Base-by-base conservation (phyloP, 2,329 filamentous ascomycete species). In the Sclerotinia minor region DNA sequence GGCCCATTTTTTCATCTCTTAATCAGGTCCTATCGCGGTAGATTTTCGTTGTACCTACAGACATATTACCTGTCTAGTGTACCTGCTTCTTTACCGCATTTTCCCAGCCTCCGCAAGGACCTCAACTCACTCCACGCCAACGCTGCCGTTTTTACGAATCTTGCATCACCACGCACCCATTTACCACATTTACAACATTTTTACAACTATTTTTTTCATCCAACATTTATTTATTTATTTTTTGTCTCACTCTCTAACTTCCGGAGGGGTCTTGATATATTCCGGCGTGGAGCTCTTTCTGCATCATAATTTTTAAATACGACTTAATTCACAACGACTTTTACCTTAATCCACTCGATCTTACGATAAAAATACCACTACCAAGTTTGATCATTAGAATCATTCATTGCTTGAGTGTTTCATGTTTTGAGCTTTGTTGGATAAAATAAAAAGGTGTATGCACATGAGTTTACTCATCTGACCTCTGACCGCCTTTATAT, bases 21-120 rank as follows among this genome's bases (percentile, higher is more conserved):
- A 55, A 38, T 55, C 29, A 13, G 35, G 35, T 55, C 53, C 53
- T 38, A 55, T 55, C 53, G 53, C 53, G 52, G 52, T 19, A 35
- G 52, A 54, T 54, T 54, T 54, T 54, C 52, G 52, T 54, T 35
- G 50, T 21, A 53, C 50, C 50, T 32, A 53, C 50, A 54, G 52
- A 54, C 38, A 41, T 55, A 35, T n/a, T 55, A 55, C 19, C 35
- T 35, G 29, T 55, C 53, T 32, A 55, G 53, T 55, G 53, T 55
- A 35, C 38, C 38, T 65, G 38, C 50, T 55, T 55, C 63, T 55
- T 65, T 65, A 65, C 63, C 63, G 63, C 63, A 47, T 65, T 65
- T 65, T 65, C 54, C 54, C 47, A 63, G 45, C 61, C 35, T 45
- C 35, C 45, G 32, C 38, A 15, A 41, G 38, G 38, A 41, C 38